Evolutionary conservation across 192 early-diverging fungal species (phyloP), one percentile per base, ranked within the genome.

Genomic region (Backusella tarrabulga): DNA sequence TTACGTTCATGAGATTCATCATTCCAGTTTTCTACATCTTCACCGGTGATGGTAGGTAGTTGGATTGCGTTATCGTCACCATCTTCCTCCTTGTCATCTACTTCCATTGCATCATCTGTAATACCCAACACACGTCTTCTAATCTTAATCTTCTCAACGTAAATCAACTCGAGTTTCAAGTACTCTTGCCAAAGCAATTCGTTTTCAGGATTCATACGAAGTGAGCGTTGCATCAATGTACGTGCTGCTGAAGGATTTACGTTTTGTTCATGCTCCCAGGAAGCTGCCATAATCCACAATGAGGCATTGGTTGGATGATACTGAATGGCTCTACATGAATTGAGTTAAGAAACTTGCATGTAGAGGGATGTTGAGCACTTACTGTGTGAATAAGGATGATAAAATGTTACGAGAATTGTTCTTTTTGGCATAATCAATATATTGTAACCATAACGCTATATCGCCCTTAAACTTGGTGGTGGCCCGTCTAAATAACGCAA

Each of bases 241-340:
- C 97, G 89, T 1, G 97, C 96, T 12, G 92, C 89, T 2, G 81
- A 83, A 76, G 95, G 93, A 81, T 97, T 95, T 1, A 80, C 86
- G 80, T 97, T 96, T 23, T 88, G 80, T 72, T 95, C 93, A 74
- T 93, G 93, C 87, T 99, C 96, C 87, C 93, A 96, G 32, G 88
- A 86, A 1, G 97, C 96, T 2, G 97, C 95, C 82, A 95, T 81
- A 72, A 98, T 93, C 96, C 97, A 99, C 80, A 99, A 87, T 42
- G 86, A 75, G 34, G 91, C 79, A 26, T 96, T 93, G 19, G 81
- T 87, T 6, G 97, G 98, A 74, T 98, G 97, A 54, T 90, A 86
- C 74, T 94, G 92, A 52, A 99, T 93, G 0, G 95, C 97, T 34
- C 92, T 87, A 56, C 77, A 68, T 46, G n/a, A 67, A 63, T 44